A percentile compares a stretch with the other conserved stretches of the same genome.
These are phyloP conservation scores for Phytopythium helicoides DNA, from an alignment of 352 stramenopile species.

Conservation along the genomic window DNA sequence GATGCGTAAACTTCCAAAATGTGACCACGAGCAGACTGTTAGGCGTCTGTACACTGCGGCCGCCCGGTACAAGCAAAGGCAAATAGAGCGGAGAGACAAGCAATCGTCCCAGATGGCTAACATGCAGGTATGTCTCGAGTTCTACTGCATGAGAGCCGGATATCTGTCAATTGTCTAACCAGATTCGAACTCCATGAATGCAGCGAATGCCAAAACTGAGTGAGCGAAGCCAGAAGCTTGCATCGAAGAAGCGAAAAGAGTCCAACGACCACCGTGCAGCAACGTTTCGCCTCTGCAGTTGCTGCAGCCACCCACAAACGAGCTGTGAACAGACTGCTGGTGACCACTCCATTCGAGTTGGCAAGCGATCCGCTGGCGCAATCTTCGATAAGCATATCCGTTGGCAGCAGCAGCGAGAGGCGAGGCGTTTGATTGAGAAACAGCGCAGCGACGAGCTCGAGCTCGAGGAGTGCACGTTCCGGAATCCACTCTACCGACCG, in stretches of 20 bases:
- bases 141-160: background rate
- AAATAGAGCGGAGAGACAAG: conserved; percentile 25
- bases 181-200: too few species aligned
- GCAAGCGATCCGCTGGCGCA: conserved; percentile 20
- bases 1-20: too few species aligned
- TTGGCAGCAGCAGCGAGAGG: conserved; percentile 57
- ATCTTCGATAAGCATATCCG: conserved; percentile 62
- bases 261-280: background rate
- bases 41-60: conserved; percentile 36
- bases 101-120: conserved; percentile 22
- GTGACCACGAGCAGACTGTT: conserved; percentile 5
- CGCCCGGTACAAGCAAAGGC: conserved; percentile 43
- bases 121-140: conserved; percentile 28
- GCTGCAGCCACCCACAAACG: conserved; percentile 10
- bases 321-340: background rate
- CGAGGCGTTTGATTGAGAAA: conserved; percentile 25
- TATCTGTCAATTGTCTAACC: background rate
- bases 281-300: conserved; percentile 19
- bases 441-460: conserved; percentile 30
- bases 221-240: conserved; percentile 41
- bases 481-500: conserved; percentile 49
- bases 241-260: conserved; percentile 21
- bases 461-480: conserved; percentile 47
- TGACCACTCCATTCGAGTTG: conserved; percentile 13
- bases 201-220: conserved; percentile 51